phyloP scores from a whole-genome alignment of 768 basidiomycete species.

The Saitozyma podzolica region DNA sequence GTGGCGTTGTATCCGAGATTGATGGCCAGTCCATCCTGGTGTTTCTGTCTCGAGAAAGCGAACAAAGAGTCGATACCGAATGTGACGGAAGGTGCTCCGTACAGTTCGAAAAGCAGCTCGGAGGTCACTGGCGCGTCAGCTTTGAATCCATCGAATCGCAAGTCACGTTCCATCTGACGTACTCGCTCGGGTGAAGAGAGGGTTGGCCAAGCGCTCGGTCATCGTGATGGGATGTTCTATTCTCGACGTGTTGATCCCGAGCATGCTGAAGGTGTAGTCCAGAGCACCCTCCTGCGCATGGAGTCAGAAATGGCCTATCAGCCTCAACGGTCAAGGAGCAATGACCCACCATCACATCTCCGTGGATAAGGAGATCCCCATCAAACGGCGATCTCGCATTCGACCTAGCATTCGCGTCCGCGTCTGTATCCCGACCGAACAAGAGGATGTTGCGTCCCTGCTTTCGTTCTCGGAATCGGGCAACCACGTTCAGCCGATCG shows the following conservation, averaged over 20 bases:
- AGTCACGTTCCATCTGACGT: slow-evolving; percentile 50
- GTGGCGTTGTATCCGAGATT: slow-evolving; percentile 92
- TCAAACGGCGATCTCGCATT: slow-evolving; percentile 86
- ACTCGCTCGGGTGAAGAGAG: slow-evolving; percentile 83
- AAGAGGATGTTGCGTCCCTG: slow-evolving; percentile 77
- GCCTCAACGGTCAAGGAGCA: too few species aligned
- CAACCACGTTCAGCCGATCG: slow-evolving; percentile 67
- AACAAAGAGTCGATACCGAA: slow-evolving; percentile 89
- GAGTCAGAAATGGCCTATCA: slow-evolving; percentile 1
- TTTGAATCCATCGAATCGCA: not conserved
- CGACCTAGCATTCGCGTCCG: slow-evolving; percentile 77
- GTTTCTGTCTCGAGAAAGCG: slow-evolving; percentile 79
- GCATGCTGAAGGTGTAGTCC: slow-evolving; percentile 83
- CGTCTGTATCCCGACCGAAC: slow-evolving; percentile 83
- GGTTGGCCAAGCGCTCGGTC: slow-evolving; percentile 87
- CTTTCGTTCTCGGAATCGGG: slow-evolving; percentile 87
- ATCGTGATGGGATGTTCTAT: slow-evolving; percentile 88
- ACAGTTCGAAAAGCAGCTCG: slow-evolving; percentile 93
- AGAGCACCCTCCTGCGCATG: slow-evolving; percentile 79
- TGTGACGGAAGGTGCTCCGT: slow-evolving; percentile 77
- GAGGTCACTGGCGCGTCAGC: slow-evolving; percentile 69
- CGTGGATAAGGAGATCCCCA: slow-evolving; percentile 86
- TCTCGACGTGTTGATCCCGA: slow-evolving; percentile 74
- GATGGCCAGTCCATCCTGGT: slow-evolving; percentile 77
- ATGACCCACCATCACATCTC: slow-evolving; percentile 77